These are phyloP conservation scores for Trichoderma gamsii DNA, from an alignment of 495 filamentous ascomycete species.

Conservation along the genomic window DNA sequence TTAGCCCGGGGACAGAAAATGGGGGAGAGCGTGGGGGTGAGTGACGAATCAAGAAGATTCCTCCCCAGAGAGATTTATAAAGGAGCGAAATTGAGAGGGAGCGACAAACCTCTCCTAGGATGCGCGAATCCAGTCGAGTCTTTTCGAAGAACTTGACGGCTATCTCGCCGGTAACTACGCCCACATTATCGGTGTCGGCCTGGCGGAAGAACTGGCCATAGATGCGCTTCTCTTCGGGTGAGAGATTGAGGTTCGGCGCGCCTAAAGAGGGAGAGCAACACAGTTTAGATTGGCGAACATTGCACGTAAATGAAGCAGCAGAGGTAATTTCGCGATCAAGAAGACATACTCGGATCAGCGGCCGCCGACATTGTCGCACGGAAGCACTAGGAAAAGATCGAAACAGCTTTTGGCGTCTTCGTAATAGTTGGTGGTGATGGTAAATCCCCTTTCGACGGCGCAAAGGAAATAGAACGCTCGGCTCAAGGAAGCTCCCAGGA, in stretches of 20 bases:
- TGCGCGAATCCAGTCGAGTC: conserved; percentile 74
- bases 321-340: neutral
- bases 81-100: conserved; percentile 23
- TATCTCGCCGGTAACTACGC: conserved; percentile 92
- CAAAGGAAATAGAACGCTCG: neutral
- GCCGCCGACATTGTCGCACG: conserved; percentile 14
- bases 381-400: neutral
- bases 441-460: conserved; percentile 2
- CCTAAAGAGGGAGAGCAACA: conserved; percentile 29
- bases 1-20: neutral
- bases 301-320: neutral
- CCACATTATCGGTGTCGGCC: conserved; percentile 81
- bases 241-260: conserved; percentile 75
- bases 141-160: conserved; percentile 98
- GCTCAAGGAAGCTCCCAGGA: neutral
- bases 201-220: conserved; percentile 86
- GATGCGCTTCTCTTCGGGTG: conserved; percentile 83
- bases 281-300: neutral
- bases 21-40: conserved; percentile 6
- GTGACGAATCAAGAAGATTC: conserved; percentile 4
- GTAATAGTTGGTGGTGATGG: neutral
- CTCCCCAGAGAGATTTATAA: conserved; percentile 14
- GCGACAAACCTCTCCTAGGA: conserved; percentile 74
- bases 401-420: neutral
- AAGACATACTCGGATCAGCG: neutral